Conservation (phyloP, 2,329 filamentous ascomycete genomes). For the Sarocladium oryzae region DNA sequence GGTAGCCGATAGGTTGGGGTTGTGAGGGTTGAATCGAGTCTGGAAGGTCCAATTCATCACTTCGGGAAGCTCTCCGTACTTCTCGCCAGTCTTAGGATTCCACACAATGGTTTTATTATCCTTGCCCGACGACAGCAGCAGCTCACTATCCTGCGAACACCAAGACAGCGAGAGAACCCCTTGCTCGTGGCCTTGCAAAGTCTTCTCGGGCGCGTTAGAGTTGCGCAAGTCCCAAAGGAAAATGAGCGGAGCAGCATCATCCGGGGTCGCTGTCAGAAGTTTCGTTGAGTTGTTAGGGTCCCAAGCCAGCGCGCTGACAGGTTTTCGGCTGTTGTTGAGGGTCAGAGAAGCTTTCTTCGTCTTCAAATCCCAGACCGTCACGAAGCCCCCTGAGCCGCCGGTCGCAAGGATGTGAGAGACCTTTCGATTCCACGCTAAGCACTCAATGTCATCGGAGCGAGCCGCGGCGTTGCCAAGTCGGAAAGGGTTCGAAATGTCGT, state of each 20-base stretch:
- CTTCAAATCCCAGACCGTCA: conserved; percentile 98
- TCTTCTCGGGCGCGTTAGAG: conserved; percentile 87
- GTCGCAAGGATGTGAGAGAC: conserved; percentile 94
- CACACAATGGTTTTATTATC: conserved; percentile 93
- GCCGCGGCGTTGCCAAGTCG: conserved; percentile 81
- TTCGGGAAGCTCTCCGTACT: conserved; percentile 87
- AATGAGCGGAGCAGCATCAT: conserved; percentile 83
- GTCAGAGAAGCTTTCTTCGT: conserved; percentile 96
- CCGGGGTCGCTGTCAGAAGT: conserved; percentile 84
- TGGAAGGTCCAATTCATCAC: conserved; percentile 99
- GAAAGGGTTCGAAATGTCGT: conserved; percentile 82
- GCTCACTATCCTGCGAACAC: conserved; percentile 84
- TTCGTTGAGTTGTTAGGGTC: conserved; percentile 94
- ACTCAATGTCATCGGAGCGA: conserved; percentile 90
- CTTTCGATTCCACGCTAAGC: conserved; percentile 97
- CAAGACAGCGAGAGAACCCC: conserved; percentile 91
- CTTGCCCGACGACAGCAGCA: conserved; percentile 90
- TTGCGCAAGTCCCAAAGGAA: conserved; percentile 93
- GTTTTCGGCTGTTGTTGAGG: conserved; percentile 89
- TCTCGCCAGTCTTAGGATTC: conserved; percentile 88
- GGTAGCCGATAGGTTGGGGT: conserved; percentile 86
- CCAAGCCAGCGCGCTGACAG: conserved; percentile 94
- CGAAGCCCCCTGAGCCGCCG: conserved; percentile 86
- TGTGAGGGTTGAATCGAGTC: conserved; percentile 87
- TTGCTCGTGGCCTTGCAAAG: conserved; percentile 85